These are phyloP conservation scores for Macadamia integrifolia DNA, from an alignment of 164 flowering plant species.

Conservation along the genomic window DNA sequence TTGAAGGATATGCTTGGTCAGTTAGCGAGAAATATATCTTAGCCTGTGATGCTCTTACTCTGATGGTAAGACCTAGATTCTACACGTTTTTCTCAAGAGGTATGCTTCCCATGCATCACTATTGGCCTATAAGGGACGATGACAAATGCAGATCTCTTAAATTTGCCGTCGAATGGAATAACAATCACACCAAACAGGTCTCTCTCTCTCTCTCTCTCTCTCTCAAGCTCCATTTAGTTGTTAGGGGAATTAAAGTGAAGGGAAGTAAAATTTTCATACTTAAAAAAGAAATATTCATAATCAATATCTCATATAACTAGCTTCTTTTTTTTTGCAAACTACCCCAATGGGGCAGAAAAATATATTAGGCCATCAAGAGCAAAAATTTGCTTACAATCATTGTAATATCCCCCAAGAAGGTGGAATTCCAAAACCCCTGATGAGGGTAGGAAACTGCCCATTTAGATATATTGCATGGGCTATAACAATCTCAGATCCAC, in stretches of 20 bases:
- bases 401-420: no score
- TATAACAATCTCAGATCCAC: no score
- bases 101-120: slow-evolving; percentile 52
- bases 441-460: no score
- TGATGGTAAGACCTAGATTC: slow-evolving; percentile 39
- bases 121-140: slow-evolving; percentile 53
- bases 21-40: slow-evolving; percentile 68
- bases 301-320: not conserved
- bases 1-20: slow-evolving; percentile 74
- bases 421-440: no score
- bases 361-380: no score
- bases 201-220: not conserved
- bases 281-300: no score
- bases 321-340: not conserved
- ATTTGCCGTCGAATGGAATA: not conserved
- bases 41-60: slow-evolving; percentile 54
- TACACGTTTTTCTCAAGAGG: slow-evolving; percentile 64
- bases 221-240: not conserved
- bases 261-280: no score
- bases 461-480: no score
- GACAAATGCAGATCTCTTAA: not conserved
- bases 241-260: no score
- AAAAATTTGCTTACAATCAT: no score
- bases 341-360: no score
- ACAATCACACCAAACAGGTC: not conserved